Evolutionary conservation across 73 alveolate species (phyloP).

Genomic region (Stentor coeruleus): DNA sequence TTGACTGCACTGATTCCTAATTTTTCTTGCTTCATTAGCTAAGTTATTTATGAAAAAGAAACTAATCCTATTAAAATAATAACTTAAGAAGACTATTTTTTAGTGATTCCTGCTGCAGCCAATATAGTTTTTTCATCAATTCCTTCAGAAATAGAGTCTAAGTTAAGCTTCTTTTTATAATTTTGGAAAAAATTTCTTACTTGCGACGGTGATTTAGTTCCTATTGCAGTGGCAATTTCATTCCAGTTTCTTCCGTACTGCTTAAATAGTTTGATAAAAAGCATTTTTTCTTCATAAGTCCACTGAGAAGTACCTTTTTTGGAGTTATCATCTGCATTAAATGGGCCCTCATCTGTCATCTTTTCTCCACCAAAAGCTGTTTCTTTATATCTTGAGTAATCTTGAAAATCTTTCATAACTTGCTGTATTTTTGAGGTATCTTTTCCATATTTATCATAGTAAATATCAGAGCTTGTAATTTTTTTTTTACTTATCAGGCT

Average conservation of each 20-base stretch:
- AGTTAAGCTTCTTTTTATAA: constrained; percentile 13
- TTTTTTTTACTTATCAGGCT: not conserved
- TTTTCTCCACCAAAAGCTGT: constrained; percentile 22
- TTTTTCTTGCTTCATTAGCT: too few relatives aligned
- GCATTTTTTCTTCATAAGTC: constrained; percentile 22
- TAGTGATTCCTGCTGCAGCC: constrained; percentile 13
- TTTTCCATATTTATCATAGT: constrained; percentile 2
- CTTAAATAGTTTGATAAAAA: not conserved
- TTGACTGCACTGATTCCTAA: too few relatives aligned
- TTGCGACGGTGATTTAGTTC: constrained; percentile 1
- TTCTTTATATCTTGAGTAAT: constrained; percentile 16
- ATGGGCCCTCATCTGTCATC: constrained; percentile 4
- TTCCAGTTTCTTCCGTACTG: constrained; percentile 21
- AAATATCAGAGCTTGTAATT: not conserved
- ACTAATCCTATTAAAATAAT: too few relatives aligned
- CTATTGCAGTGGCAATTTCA: constrained; percentile 1
- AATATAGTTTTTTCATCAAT: constrained; percentile 8
- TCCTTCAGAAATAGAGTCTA: not conserved
- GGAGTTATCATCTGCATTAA: not conserved
- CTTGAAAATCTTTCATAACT: not conserved
- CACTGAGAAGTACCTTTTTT: not conserved
- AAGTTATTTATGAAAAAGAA: too few relatives aligned
- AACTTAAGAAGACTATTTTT: too few relatives aligned
- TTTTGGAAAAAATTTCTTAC: constrained; percentile 20
- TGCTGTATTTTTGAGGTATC: constrained; percentile 19